phyloP scores from a whole-genome alignment of 2,329 filamentous ascomycete genomes.

The Colletotrichum kahawae region DNA sequence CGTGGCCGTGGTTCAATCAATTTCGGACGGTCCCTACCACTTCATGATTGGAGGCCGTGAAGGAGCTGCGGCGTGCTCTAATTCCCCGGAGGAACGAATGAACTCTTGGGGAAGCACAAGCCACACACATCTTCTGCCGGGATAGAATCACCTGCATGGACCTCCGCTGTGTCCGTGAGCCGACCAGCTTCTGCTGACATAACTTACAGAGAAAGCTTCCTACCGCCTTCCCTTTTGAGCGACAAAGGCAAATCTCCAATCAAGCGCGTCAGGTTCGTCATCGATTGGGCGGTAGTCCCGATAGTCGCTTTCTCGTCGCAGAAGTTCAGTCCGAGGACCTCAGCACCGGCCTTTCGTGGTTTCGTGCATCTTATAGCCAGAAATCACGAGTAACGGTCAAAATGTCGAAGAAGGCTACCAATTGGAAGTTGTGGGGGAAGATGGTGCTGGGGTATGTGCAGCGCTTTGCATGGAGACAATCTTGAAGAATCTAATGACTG shows the following conservation, averaged over 20 bases:
- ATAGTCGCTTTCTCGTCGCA: neutral
- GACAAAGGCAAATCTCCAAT: conserved; percentile 3
- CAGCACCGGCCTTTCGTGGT: neutral
- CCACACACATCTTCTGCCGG: neutral
- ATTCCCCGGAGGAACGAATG: neutral
- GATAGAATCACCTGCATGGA: conserved; percentile 5
- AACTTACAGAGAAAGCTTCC: neutral
- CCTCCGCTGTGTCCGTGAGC: neutral
- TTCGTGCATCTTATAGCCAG: neutral
- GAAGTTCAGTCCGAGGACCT: neutral
- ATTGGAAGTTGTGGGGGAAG: conserved; percentile 68
- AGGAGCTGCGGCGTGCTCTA: neutral
- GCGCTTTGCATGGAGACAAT: neutral
- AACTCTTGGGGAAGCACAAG: neutral
- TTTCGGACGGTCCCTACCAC: neutral
- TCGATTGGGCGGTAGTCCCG: neutral
- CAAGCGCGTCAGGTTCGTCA: conserved; percentile 21
- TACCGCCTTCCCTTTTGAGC: conserved; percentile 12
- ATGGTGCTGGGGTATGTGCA: conserved; percentile 70
- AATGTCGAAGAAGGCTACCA: conserved; percentile 54
- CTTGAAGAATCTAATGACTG: neutral
- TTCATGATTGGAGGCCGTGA: neutral
- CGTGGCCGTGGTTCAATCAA: neutral
- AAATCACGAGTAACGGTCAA: neutral
- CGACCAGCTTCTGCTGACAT: neutral